These are phyloP conservation scores for Rhinocladiella similis DNA, from an alignment of 2,329 filamentous ascomycete genomes.

Conservation along the genomic window DNA sequence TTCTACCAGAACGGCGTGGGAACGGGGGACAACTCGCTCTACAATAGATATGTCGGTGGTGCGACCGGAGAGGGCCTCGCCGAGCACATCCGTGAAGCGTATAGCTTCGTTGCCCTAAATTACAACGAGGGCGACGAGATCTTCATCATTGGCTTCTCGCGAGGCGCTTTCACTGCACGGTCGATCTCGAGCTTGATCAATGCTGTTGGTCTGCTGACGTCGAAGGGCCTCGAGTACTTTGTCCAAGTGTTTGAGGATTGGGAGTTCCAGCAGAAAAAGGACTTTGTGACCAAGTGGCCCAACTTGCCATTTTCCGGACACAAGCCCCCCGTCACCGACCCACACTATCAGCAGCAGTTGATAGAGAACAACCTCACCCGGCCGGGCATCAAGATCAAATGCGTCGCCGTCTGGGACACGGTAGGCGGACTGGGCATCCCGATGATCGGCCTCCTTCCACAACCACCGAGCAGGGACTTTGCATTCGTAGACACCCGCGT, in stretches of 20 bases:
- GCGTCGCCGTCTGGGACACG: slow-evolving; percentile 38
- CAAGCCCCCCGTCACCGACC: slow-evolving; percentile 23
- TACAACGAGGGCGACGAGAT: slow-evolving; percentile 40
- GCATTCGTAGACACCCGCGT: slow-evolving; percentile 36
- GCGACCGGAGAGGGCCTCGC: slow-evolving; percentile 29
- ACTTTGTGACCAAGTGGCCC: slow-evolving; percentile 26
- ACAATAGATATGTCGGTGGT: slow-evolving; percentile 32
- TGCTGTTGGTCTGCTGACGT: slow-evolving; percentile 35
- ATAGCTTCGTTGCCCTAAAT: slow-evolving; percentile 36
- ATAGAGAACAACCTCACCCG: slow-evolving; percentile 24
- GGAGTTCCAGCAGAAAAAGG: slow-evolving; percentile 28
- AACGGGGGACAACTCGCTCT: slow-evolving; percentile 30
- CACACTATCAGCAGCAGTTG: slow-evolving; percentile 25
- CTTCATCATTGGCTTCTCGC: slow-evolving; percentile 39
- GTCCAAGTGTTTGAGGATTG: slow-evolving; percentile 30
- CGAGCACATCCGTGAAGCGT: slow-evolving; percentile 31
- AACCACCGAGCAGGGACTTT: slow-evolving; percentile 31
- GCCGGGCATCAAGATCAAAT: slow-evolving; percentile 31
- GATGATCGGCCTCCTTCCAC: slow-evolving; percentile 29
- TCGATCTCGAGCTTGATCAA: slow-evolving; percentile 38
- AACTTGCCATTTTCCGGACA: slow-evolving; percentile 26
- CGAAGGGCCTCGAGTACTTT: slow-evolving; percentile 28
- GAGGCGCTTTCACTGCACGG: slow-evolving; percentile 40
- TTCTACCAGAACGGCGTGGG: slow-evolving; percentile 38
- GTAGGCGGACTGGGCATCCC: slow-evolving; percentile 37